Base-by-base conservation (phyloP, 768 basidiomycete genomes). In the Hortiboletus flavorubellus region DNA sequence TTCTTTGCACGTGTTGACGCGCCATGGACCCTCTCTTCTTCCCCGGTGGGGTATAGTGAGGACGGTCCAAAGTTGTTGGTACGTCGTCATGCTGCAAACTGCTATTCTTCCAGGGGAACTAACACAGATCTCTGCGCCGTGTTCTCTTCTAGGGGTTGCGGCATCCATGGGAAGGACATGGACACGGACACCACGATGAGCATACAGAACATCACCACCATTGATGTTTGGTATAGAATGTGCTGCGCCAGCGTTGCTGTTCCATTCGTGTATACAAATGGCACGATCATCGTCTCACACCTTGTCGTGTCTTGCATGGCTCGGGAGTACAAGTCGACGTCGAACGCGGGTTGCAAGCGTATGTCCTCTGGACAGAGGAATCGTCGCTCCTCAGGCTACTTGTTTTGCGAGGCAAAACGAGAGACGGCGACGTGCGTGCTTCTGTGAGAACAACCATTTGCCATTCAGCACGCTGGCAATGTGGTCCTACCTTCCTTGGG, bases 51-150 rank as follows among this genome's bases (percentile, higher is more conserved):
- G 4, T 56, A 3, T 62, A 91, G 89, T 62, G 80, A 91, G 77
- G 89, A 91, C 61, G 89, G 88, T 42, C 78, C 82, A 26, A 90
- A 89, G 64, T 66, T 92, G 31, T 59, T 92, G 68, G 89, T 91
- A 71, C 37, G 55, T 51, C 15, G n/a, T 12, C 47, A 15, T 38
- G n/a, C 12, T 21, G 2, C 35, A 30, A 38, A 14, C 33, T 21
- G 9, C 16, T 18, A 1, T 41, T 23, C 4, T 47, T 18, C 35
- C 18, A 8, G 30, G 26, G 26, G 5, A 40, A 35, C 52, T 30
- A 4, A 39, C 35, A 12, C 10, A 18, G n/a, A 16, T 34, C 37
- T 5, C 26, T 29, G 9, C 26, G 4, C 6, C 40, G 41, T 10
- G 33, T 45, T 52, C 44, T 60, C 14, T 51, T 60, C 14, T 51